Percentiles rank a stretch among this genome's conserved stretches.
Conservation (phyloP, 1,284 basidiomycete species). For the Leccinum subfulvum region DNA sequence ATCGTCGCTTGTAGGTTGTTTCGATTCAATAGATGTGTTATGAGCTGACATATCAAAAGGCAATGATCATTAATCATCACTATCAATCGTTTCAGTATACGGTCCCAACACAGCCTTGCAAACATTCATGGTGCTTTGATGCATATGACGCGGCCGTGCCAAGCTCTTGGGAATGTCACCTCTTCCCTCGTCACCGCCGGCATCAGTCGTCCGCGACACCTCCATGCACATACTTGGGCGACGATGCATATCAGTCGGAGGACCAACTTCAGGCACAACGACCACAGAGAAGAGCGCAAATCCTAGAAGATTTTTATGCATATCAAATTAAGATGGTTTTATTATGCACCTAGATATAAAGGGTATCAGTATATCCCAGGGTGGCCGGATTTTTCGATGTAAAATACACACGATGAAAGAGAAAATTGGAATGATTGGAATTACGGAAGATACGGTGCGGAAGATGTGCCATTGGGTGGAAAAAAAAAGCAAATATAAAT, state of each 20-base stretch:
- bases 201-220: not conserved
- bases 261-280: not conserved
- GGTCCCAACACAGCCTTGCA: not conserved
- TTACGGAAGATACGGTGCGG: conserved; percentile 15
- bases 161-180: not conserved
- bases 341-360: conserved; percentile 15
- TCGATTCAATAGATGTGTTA: not conserved
- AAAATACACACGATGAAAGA: conserved; percentile 24
- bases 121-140: not conserved
- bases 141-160: not conserved
- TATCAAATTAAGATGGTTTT: conserved; percentile 19
- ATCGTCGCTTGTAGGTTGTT: not conserved
- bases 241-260: not conserved
- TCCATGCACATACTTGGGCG: not conserved
- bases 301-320: conserved; percentile 7
- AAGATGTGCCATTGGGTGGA: conserved; percentile 14
- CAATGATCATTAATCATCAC: not conserved
- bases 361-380: conserved; percentile 17
- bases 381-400: conserved; percentile 10
- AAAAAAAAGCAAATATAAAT: not conserved
- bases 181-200: not conserved
- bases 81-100: not conserved
- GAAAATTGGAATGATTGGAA: not conserved
- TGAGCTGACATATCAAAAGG: not conserved
- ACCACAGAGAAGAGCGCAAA: not conserved